Evolutionary conservation across 805 yeast genomes (phyloP), one percentile per base, ranked within the genome.

Genomic region (Candida schatavii): DNA sequence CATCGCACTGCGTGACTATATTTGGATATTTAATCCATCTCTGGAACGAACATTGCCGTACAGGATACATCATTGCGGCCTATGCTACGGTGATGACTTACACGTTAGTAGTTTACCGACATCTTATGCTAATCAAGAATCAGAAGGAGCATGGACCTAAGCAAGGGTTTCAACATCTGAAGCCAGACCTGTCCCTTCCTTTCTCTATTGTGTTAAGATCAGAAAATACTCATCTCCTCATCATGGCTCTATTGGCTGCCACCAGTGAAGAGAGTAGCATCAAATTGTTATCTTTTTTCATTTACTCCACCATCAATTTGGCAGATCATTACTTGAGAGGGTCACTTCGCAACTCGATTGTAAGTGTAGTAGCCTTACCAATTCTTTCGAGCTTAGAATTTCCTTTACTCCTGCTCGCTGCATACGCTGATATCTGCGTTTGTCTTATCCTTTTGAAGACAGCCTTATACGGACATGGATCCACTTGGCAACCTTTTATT

Each of bases 221-320:
- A 5, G 70, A 66, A 30, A 61, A 57, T 40, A 55, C 62, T 19
- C 55, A 52, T 26, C 47, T 64, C 10, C 47, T 64, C 23, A 53
- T 49, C 0, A 46, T 51, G 31, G 48, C 64, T 1, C 14, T 58
- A 9, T 46, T 62, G 17, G 54, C 50, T 6, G 43, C 50, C 6
- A 35, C 47, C 9, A 54, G 68, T 3, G 36, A 45, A 2, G 43
- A 39, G 6, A 47, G 49, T 27, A 5, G 42, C 18, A 22, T 58
- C 36, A 64, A 64, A 44, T 45, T 62, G 13, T 25, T 58, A 4
- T 54, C 68, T 5, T 56, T 57, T 31, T 46, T 48, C 10, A 46
- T 61, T 9, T 65, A 63, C 43, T 55, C 70, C 2, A 46, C 49
- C 38, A 54, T 60, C 48, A 64, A 63, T 46, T 41, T 63, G 37